Conservation (phyloP, 306 rosid species). For the Cucurbita maxima region DNA sequence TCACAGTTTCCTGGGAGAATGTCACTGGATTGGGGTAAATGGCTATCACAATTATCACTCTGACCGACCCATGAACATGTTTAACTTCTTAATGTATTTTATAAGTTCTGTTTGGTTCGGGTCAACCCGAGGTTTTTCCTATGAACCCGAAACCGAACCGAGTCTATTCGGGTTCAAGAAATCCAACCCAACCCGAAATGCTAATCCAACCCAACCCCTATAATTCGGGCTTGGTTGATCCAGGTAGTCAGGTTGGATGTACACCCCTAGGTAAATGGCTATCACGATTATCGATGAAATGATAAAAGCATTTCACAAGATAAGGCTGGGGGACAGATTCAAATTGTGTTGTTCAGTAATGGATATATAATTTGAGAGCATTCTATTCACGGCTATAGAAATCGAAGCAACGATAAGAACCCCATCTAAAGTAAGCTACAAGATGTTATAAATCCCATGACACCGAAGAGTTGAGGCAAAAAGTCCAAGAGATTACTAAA, state of each 20-base stretch:
- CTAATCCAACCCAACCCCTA: too few relatives aligned
- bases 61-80: too few relatives aligned
- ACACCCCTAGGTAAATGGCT: not conserved
- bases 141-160: too few relatives aligned
- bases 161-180: too few relatives aligned
- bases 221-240: too few relatives aligned
- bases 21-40: not conserved
- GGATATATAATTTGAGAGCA: not conserved
- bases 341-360: not conserved
- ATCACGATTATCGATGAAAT: not conserved
- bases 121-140: too few relatives aligned
- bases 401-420: not conserved
- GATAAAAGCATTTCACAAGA: not conserved
- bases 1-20: not conserved
- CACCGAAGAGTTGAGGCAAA: not conserved
- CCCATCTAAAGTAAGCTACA: not conserved
- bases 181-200: too few relatives aligned
- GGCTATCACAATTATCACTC: too few relatives aligned
- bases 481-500: not conserved
- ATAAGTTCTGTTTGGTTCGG: too few relatives aligned
- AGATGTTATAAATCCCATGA: not conserved
- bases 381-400: not conserved
- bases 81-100: too few relatives aligned
- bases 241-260: too few relatives aligned
- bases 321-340: not conserved